Evolutionary conservation across 2,329 filamentous ascomycete species (phyloP).

Genomic region (Xylaria sp.): DNA sequence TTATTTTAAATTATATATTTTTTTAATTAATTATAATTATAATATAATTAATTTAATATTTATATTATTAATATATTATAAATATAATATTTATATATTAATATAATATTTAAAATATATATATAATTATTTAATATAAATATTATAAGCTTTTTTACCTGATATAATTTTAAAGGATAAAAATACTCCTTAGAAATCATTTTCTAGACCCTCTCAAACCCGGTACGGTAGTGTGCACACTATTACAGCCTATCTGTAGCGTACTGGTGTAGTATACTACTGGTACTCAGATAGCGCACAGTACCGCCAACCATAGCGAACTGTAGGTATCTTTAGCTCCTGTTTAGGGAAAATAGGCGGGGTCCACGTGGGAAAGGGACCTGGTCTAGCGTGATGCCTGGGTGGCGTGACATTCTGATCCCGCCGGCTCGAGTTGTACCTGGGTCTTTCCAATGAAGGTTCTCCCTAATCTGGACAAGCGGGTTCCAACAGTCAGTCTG

Average conservation of each 20-base stretch:
- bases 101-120: no score
- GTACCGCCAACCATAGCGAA: not conserved
- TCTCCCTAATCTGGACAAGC: constrained; percentile 34
- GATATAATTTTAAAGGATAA: no score
- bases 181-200: no score
- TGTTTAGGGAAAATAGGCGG: constrained; percentile 36
- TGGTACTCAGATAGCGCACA: constrained; percentile 1
- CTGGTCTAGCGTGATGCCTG: constrained; percentile 16
- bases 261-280: not conserved
- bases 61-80: no score
- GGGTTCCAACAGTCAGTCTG: constrained; percentile 28
- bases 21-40: no score
- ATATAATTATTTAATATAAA: no score
- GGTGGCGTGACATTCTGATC: constrained; percentile 38
- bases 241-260: not conserved
- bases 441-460: constrained; percentile 10
- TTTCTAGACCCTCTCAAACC: no score
- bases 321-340: constrained; percentile 8
- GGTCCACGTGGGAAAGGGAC: constrained; percentile 38
- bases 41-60: no score
- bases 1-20: no score
- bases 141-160: no score
- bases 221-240: not conserved
- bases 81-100: no score
- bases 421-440: not conserved